Conservation (phyloP, 148 eudicot genomes). For the Fallopia convolvulus region DNA sequence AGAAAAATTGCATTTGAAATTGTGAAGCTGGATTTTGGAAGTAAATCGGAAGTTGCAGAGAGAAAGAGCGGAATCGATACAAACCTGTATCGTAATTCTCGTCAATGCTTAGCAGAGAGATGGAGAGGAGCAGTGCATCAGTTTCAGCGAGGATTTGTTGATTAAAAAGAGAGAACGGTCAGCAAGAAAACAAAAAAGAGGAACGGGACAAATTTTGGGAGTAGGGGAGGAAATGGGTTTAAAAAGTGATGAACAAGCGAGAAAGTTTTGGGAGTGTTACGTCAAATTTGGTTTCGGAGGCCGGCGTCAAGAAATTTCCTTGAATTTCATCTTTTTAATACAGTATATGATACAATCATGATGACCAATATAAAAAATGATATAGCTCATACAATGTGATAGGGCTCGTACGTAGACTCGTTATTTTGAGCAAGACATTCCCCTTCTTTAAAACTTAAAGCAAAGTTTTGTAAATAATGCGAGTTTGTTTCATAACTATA, state of each 20-base stretch:
- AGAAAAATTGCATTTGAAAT: background rate
- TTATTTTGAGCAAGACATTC: no score
- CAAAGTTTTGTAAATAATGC: no score
- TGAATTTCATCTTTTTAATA: background rate
- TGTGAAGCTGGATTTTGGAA: background rate
- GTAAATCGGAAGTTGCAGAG: background rate
- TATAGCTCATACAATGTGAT: no score
- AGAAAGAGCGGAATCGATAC: background rate
- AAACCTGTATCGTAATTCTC: background rate
- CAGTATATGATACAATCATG: no score
- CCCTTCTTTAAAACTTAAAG: no score
- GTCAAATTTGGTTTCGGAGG: background rate
- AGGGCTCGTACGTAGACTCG: no score
- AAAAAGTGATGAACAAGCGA: background rate
- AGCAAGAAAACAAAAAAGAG: background rate
- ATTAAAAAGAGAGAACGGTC: background rate
- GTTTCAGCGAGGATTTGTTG: background rate
- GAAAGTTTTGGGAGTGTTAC: background rate
- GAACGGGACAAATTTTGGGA: background rate
- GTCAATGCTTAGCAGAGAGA: background rate
- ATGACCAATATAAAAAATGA: no score
- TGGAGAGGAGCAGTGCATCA: background rate
- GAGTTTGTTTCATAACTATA: no score
- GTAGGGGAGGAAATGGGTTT: background rate
- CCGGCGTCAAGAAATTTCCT: background rate